Base-by-base conservation (phyloP, 257 asterid species). In the Solanum chilense region DNA sequence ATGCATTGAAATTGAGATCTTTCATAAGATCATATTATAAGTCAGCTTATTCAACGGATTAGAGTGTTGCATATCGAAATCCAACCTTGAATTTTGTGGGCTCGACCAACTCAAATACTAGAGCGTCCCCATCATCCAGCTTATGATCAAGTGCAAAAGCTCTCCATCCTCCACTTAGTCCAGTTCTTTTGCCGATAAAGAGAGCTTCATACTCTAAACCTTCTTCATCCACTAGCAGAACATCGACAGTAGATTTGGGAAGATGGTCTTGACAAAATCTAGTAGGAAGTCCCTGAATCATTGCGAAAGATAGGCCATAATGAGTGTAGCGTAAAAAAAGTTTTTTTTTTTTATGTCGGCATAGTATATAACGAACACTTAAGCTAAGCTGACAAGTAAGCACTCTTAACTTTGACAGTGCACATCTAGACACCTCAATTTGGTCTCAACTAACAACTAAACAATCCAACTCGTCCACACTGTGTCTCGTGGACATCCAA, bases 111-210 rank as follows among this genome's bases (percentile, higher is more conserved):
- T 96, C 98, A 89, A 95, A 94, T 83, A 95, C 94, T 69, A 93
- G 76, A 83, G 98, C 98, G 90, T 96, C 98, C 21, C 99, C 98
- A 73, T 96, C 98, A 86, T 94, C 98, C 88, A 96, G 88, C 85
- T 96, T 95, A 87, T 96, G 98, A 69, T 94, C 97, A 62, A 95
- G 76, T 11, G 98, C 96, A 86, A 96, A 94, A n/a, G 92, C 98
- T 92, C 98, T 94, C 99, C 99, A 95, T 84, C 99, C 98, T 52
- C 99, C 99, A 81, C 98, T 94, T 41, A 96, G 92, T 86, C 98
- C 98, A 33, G 89, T 64, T 93, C 96, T 93, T 91, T 91, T 90
- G 93, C 98, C 82, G 25, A 96, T 93, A 90, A 64, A 96, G 56
- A 93, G 62, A 12, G 98, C 94, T 21, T 87, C 94, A 33, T 88